Evolutionary conservation across 176 grass and related monocot genomes (phyloP), one percentile per base, ranked within the genome.

Genomic region (Oryza meyeriana): DNA sequence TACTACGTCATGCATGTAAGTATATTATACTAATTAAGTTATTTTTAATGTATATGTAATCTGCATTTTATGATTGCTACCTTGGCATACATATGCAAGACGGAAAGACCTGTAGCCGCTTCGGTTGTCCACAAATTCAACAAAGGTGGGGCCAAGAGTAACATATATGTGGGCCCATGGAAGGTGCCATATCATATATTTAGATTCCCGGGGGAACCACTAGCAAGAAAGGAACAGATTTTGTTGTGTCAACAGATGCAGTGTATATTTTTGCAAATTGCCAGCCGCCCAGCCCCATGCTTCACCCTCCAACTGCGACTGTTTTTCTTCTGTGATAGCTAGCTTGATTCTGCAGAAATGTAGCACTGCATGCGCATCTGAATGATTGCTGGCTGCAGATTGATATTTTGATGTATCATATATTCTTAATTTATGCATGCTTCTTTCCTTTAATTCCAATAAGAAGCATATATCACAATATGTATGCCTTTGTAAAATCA

Each of bases 171-270:
- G 27, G 61, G 44, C 9, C 70, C 70, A 70, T 25, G 30, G 52
- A 71, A 71, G 72, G 63, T 10, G 4, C 48, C 29, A 32, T 31
- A 10, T 11, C 30, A 61, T 48, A 50, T 63, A 36, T 6, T 63
- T 71, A 64, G 41, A 83, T 79, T 47, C 35, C 71, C 75, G 1
- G 62, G 20, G 20, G 55, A 79, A 30, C 57, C 66, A 85, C 74
- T 85, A 72, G 74, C 50, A 71, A 79, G 66, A 79, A 79, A 85
- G 67, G 24, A 72, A 73, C 58, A 64, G 0, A 72, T 41, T 35
- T 26, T 25, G 52, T 1, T 61, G 24, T 71, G 48, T 52, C 17
- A 52, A 22, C 65, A 70, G 25, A 68, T 69, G 10, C n/a, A 52
- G 14, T 52, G 48, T 20, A 52, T 52, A 20, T 52, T 20, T 52